phyloP scores from a whole-genome alignment of 2,329 filamentous ascomycete species.

The Fusarium abutilonis region DNA sequence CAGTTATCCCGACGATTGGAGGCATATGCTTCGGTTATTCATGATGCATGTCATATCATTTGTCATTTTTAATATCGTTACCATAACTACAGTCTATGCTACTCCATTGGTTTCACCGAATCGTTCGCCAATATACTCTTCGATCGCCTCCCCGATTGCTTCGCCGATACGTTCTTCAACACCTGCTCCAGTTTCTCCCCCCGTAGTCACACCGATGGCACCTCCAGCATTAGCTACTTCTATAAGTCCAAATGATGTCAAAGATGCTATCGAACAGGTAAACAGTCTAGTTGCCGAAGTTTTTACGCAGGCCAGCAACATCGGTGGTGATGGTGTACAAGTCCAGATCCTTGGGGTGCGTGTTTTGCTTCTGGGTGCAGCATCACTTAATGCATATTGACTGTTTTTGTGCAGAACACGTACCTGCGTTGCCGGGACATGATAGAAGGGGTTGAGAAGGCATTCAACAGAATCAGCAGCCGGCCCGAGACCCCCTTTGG shows the following conservation, averaged over 20 bases:
- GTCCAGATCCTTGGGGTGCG: constrained; percentile 9
- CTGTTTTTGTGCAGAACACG: constrained; percentile 8
- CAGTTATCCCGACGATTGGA: too few relatives aligned
- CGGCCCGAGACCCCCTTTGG: constrained; percentile 9
- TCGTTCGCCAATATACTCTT: too few relatives aligned
- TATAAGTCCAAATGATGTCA: constrained; percentile 3
- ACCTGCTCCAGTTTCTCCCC: neutral
- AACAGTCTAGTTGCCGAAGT: constrained; percentile 8
- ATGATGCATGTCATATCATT: constrained; percentile 12
- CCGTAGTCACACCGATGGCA: neutral
- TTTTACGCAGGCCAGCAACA: constrained; percentile 2
- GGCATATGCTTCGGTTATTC: neutral
- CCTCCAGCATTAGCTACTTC: neutral
- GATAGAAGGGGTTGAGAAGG: constrained; percentile 12
- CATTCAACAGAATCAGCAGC: constrained; percentile 1
- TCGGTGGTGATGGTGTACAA: constrained; percentile 11
- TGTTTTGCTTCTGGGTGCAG: neutral
- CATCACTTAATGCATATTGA: constrained; percentile 2
- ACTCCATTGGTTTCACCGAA: neutral
- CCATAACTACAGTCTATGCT: constrained; percentile 5
- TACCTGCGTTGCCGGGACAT: constrained; percentile 24
- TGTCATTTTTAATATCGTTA: constrained; percentile 4
- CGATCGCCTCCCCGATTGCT: too few relatives aligned
- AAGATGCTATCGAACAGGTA: constrained; percentile 1
- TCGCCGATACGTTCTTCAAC: neutral